Evolutionary conservation across 495 filamentous ascomycete genomes (phyloP), one percentile per base, ranked within the genome.

Genomic region (Aspergillus haitiensis): DNA sequence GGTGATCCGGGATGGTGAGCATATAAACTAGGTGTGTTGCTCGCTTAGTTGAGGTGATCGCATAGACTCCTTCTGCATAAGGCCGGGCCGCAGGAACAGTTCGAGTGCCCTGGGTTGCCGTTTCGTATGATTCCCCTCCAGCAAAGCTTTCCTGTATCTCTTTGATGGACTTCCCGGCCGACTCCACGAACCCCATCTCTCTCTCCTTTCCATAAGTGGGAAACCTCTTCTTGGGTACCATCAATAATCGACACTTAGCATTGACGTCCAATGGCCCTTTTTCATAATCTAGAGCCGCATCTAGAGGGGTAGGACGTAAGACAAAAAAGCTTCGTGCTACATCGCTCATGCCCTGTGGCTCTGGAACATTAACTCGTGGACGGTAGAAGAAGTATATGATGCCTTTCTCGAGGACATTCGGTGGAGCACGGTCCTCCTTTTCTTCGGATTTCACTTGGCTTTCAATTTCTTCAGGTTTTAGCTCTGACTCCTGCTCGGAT

Each of bases 351-450:
- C 79, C 72, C n/a, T 86, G 79, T 9, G 93, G 87, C 10, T 91
- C 82, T 11, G 91, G 82, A 16, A 90, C 80, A 55, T 82, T 82
- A 53, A 96, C 90, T 27, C 91, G 86, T 9, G 84, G 84, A 44
- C 92, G 87, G 69, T 86, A 87, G 78, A 97, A 96, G 82, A 97
- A 96, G 78, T 96, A 97, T 62, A 98, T 89, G 62, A 96, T 82
- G 3, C 93, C 93, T 64, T 96, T 97, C 67, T 98, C 93, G 10
- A 96, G 78, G 32, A 94, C 85, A 55, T 77, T 90, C n/a, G 88
- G 87, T 0, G 92, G 84, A 6, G 86, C 76, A 2, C 64, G 72
- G 55, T 80, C 76, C 66, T 83, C 86, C 63, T 80, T 80, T 64
- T 80, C 66, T 16, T 76, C 63, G 6, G 78, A 77, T 37, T 67